phyloP scores from a whole-genome alignment of 179 eudicot genomes.

The Kewa caespitosa region DNA sequence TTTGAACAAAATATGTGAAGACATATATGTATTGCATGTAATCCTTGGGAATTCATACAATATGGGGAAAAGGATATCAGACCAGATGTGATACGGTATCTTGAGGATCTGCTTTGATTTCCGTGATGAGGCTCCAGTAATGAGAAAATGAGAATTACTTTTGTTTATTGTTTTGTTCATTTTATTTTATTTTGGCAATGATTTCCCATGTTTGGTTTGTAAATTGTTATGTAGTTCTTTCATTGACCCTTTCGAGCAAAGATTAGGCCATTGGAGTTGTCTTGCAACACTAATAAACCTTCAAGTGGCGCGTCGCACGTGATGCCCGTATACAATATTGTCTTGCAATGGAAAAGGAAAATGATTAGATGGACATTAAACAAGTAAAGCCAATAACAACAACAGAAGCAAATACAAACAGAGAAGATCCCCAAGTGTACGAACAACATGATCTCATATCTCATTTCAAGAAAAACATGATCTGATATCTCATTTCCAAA shows the following conservation, averaged over 20 bases:
- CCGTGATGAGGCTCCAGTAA: neutral
- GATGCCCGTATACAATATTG: neutral
- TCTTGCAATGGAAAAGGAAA: neutral
- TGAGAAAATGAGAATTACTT: too few species aligned
- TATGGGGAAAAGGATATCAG: slow-evolving; percentile 21
- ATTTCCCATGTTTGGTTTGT: too few species aligned
- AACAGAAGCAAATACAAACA: neutral
- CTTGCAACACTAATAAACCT: neutral
- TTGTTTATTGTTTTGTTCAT: neutral
- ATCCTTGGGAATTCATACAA: slow-evolving; percentile 17
- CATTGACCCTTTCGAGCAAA: slow-evolving; percentile 8
- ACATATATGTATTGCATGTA: neutral
- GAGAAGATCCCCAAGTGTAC: too few species aligned
- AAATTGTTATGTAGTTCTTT: neutral
- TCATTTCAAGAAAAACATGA: too few species aligned
- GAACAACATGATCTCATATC: slow-evolving; percentile 9
- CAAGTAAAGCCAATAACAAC: neutral
- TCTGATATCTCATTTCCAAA: too few species aligned
- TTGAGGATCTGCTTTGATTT: slow-evolving; percentile 15
- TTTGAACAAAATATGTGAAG: slow-evolving; percentile 3
- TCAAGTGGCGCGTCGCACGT: slow-evolving; percentile 2
- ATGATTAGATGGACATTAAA: neutral
- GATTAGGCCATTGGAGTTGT: slow-evolving; percentile 8
- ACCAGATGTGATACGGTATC: slow-evolving; percentile 23
- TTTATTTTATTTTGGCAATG: too few species aligned